Evolutionary conservation across 1,284 basidiomycete genomes (phyloP), one percentile per base, ranked within the genome.

Genomic region (Termitomyces sp.): DNA sequence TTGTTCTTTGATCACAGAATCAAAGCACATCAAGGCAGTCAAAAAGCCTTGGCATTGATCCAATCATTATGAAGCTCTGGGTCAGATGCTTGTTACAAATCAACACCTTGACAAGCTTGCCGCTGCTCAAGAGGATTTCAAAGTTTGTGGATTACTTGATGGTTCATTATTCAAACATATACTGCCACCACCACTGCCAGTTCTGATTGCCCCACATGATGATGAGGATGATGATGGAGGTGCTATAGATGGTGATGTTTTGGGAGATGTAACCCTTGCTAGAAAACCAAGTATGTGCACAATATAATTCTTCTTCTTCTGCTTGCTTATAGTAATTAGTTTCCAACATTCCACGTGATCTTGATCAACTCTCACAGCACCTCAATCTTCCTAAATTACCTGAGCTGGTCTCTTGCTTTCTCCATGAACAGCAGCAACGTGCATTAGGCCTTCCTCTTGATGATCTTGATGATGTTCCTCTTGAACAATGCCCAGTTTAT

Each of bases 71-170:
- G 50, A 66, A 7, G 54, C 67, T 2, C 57, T 70, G 1, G 33
- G 47, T 5, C 66, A 70, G 40, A 69, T 70, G 61, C 58, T 70
- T 5, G 19, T 58, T 2, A 66, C 58, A 0, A 67, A 66, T 46
- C 58, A 63, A 21, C 54, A 57, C 0, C 59, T 67, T 5, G 62
- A 62, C 21, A 69, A 69, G 43, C 57, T 69, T 8, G 61, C 62
- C 1, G 62, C 49, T 6, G 28, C 39, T 9, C 62, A 54, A 3
- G 46, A 46, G 3, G 53, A 60, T 9, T 68, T 66, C 14, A 8
- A 16, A 30, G 10, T 2, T 1, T 10, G 18, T 21, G 47, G 47
- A 3, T 31, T 49, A 37, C 38, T 49, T 18, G 26, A 38, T 7
- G n/a, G 19, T 2, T 39, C 35, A 13, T 8, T 39, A 5, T 46